Percentiles rank a stretch among this genome's conserved stretches.
phyloP scores from a whole-genome alignment of 768 basidiomycete genomes.

The Boletus eberwhitei region DNA sequence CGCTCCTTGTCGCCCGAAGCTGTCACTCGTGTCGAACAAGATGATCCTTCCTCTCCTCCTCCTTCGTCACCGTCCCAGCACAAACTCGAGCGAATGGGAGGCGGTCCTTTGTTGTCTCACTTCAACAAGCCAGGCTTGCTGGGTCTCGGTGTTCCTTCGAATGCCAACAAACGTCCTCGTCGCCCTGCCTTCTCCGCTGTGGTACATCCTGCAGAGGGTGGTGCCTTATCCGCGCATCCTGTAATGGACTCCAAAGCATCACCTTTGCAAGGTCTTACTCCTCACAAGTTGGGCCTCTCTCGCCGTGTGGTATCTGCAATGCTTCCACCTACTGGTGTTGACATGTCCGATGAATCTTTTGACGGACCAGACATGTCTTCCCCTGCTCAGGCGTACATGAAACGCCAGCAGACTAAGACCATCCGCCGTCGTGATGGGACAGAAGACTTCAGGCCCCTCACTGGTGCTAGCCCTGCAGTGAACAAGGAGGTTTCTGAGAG shows the following conservation, averaged over 20 bases:
- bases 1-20: conserved; percentile 58
- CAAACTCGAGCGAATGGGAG: conserved; percentile 45
- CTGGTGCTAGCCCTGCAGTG: conserved; percentile 57
- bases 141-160: conserved; percentile 54
- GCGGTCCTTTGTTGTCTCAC: conserved; percentile 32
- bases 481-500: conserved; percentile 47
- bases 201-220: conserved; percentile 44
- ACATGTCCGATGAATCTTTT: conserved; percentile 53
- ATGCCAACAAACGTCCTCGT: conserved; percentile 55
- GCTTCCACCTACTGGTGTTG: conserved; percentile 40
- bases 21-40: conserved; percentile 36
- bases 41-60: conserved; percentile 47
- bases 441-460: conserved; percentile 72
- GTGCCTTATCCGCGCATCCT: conserved; percentile 43
- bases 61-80: conserved; percentile 46
- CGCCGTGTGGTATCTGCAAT: conserved; percentile 79
- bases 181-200: conserved; percentile 67
- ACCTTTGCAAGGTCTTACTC: conserved; percentile 26
- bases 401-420: conserved; percentile 73
- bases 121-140: conserved; percentile 51
- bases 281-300: conserved; percentile 42
- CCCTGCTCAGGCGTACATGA: conserved; percentile 77
- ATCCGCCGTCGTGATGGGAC: conserved; percentile 79
- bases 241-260: conserved; percentile 31
- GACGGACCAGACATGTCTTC: conserved; percentile 67